Percentiles rank a stretch among this genome's conserved stretches.
These are phyloP conservation scores for Hansenula anomala DNA, from an alignment of 1,139 yeast species.

Conservation along the genomic window DNA sequence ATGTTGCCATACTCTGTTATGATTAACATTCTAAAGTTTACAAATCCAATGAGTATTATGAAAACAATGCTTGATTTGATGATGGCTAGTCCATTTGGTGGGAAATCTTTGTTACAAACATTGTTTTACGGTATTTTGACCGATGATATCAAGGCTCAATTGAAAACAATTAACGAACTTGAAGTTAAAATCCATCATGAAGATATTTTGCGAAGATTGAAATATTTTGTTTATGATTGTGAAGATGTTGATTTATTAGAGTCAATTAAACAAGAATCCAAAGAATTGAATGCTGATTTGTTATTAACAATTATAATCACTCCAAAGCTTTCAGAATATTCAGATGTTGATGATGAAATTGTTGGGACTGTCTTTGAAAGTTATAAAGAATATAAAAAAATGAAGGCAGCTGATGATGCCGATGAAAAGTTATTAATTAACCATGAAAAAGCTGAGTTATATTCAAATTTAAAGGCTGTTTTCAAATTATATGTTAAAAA, in stretches of 20 bases:
- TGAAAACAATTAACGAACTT: conserved; percentile 47
- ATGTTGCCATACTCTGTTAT: conserved; percentile 74
- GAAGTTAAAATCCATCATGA: conserved; percentile 30
- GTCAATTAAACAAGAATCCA: conserved; percentile 32
- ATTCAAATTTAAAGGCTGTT: conserved; percentile 44
- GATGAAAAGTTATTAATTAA: conserved; percentile 12
- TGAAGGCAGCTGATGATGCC: conserved; percentile 7
- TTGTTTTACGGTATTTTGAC: conserved; percentile 69
- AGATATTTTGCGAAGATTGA: conserved; percentile 24
- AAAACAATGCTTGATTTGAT: conserved; percentile 74
- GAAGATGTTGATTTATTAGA: conserved; percentile 26
- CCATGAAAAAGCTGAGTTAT: conserved; percentile 18
- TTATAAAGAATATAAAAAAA: conserved; percentile 19
- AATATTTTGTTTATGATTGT: conserved; percentile 24
- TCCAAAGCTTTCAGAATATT: conserved; percentile 11
- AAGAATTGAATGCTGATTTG: conserved; percentile 27
- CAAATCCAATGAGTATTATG: conserved; percentile 83
- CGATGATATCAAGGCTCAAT: conserved; percentile 73
- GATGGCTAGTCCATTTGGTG: conserved; percentile 73
- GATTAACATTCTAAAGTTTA: conserved; percentile 68
- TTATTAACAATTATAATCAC: conserved; percentile 29
- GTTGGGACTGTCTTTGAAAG: conserved; percentile 24
- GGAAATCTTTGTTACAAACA: conserved; percentile 63
- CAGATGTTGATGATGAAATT: conserved; percentile 16
- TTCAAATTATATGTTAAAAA: conserved; percentile 62